Evolutionary conservation across 208 protist genomes (phyloP).

Genomic region (Crithidia fasciculata): DNA sequence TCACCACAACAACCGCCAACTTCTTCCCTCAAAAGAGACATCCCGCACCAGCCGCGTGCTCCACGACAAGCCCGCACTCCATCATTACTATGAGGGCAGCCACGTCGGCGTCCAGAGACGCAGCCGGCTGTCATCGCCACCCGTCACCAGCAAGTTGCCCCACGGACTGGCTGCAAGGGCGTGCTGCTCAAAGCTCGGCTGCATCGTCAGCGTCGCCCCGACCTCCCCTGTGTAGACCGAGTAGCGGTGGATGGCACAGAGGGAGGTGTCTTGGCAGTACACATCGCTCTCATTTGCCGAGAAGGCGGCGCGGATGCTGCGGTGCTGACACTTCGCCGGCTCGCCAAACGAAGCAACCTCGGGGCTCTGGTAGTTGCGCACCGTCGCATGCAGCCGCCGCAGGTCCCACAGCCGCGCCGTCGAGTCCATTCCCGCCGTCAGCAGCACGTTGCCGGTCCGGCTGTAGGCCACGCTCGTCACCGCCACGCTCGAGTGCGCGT

Average conservation of each 20-base stretch:
- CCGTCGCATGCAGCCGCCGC: slow-evolving; percentile 34
- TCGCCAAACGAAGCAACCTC: slow-evolving; percentile 82
- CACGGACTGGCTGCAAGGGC: slow-evolving; percentile 61
- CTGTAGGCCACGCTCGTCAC: slow-evolving; percentile 87
- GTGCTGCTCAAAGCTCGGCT: slow-evolving; percentile 69
- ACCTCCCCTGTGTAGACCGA: slow-evolving; percentile 75
- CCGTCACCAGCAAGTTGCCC: slow-evolving; percentile 64
- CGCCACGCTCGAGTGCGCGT: slow-evolving; percentile 73
- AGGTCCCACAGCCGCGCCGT: slow-evolving; percentile 85
- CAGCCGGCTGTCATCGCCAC: slow-evolving; percentile 83
- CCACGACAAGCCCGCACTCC: no score
- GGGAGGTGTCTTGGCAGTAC: slow-evolving; percentile 60
- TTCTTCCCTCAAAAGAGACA: neutral
- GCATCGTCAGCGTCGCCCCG: slow-evolving; percentile 55
- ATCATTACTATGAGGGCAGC: slow-evolving; percentile 37
- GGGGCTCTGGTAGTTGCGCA: slow-evolving; percentile 30
- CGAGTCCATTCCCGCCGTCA: slow-evolving; percentile 88
- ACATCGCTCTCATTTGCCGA: slow-evolving; percentile 80
- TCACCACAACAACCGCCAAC: neutral
- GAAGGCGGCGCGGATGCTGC: slow-evolving; percentile 79
- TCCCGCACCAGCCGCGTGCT: no score
- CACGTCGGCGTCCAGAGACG: slow-evolving; percentile 83
- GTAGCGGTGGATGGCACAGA: slow-evolving; percentile 69
- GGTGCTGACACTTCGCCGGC: slow-evolving; percentile 70
- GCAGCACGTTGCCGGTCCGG: slow-evolving; percentile 75